Percentiles rank a stretch among this genome's conserved stretches.
Conservation (phyloP, 2,329 filamentous ascomycete species). For the Monilinia vaccinii-corymbosi region DNA sequence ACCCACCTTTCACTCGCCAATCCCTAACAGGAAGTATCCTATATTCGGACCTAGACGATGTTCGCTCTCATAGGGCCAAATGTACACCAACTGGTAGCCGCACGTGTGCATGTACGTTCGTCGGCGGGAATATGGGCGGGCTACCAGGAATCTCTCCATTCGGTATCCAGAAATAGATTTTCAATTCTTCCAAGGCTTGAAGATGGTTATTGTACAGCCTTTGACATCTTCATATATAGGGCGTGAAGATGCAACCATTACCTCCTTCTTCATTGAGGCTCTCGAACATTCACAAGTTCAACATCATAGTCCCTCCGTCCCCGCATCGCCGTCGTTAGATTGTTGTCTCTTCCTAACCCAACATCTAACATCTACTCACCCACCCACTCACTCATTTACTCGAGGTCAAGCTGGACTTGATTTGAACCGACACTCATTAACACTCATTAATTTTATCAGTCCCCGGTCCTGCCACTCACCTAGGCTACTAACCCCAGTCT, state of each 20-base stretch:
- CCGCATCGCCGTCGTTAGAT: background rate
- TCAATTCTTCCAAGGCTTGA: slow-evolving; percentile 8
- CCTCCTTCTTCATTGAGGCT: slow-evolving; percentile 9
- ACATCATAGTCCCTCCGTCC: background rate
- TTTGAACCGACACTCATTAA: slow-evolving; percentile 31
- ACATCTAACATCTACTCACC: background rate
- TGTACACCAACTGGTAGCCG: slow-evolving; percentile 21
- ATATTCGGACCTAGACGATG: slow-evolving; percentile 6
- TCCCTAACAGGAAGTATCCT: slow-evolving; percentile 3
- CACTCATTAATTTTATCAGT: slow-evolving; percentile 32
- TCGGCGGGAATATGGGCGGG: slow-evolving; percentile 23
- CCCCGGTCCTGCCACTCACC: slow-evolving; percentile 29
- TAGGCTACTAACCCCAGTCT: slow-evolving; percentile 5
- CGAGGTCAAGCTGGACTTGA: slow-evolving; percentile 30
- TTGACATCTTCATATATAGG: slow-evolving; percentile 8
- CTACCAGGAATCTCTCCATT: slow-evolving; percentile 27
- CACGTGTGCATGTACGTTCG: slow-evolving; percentile 25
- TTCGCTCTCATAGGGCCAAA: slow-evolving; percentile 11
- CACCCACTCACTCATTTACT: slow-evolving; percentile 3
- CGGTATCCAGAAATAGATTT: slow-evolving; percentile 14
- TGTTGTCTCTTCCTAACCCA: slow-evolving; percentile 4
- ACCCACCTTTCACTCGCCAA: slow-evolving; percentile 3
- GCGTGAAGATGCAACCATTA: slow-evolving; percentile 8
- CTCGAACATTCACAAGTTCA: slow-evolving; percentile 3
- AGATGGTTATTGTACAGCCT: slow-evolving; percentile 5